phyloP scores from a whole-genome alignment of 805 yeast species.

The Metschnikowia cerradonensis region DNA sequence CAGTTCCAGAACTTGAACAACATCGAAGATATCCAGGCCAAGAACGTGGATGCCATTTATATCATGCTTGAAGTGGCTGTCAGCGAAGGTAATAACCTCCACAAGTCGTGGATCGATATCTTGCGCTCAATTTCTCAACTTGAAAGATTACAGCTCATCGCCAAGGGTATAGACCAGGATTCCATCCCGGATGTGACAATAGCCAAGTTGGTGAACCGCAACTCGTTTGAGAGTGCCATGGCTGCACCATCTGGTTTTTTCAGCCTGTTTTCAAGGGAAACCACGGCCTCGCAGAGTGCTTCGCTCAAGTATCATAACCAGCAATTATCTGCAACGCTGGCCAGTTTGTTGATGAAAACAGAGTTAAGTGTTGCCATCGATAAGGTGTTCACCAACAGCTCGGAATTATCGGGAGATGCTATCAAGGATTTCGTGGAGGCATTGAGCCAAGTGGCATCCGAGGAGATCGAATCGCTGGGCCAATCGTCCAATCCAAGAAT shows the following conservation, averaged over 20 bases:
- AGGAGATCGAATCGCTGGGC: slow-evolving; percentile 87
- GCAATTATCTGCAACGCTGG: slow-evolving; percentile 55
- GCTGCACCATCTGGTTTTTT: slow-evolving; percentile 46
- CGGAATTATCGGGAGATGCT: slow-evolving; percentile 74
- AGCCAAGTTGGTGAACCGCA: slow-evolving; percentile 60
- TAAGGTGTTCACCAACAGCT: slow-evolving; percentile 78
- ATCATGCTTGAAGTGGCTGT: slow-evolving; percentile 73
- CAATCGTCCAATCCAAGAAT: slow-evolving; percentile 80
- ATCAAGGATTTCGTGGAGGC: slow-evolving; percentile 86
- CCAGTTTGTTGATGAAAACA: slow-evolving; percentile 55
- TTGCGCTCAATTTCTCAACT: slow-evolving; percentile 82
- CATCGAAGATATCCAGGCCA: slow-evolving; percentile 68
- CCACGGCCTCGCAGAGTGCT: slow-evolving; percentile 62
- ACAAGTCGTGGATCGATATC: slow-evolving; percentile 77
- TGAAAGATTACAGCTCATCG: slow-evolving; percentile 82
- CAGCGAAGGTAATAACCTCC: slow-evolving; percentile 70
- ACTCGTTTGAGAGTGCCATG: slow-evolving; percentile 46
- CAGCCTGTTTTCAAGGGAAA: slow-evolving; percentile 48
- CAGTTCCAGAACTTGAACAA: slow-evolving; percentile 82
- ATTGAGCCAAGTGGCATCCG: slow-evolving; percentile 77
- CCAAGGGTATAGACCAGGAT: slow-evolving; percentile 81
- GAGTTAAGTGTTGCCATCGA: slow-evolving; percentile 80
- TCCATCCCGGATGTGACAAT: slow-evolving; percentile 80
- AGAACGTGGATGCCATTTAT: slow-evolving; percentile 78
- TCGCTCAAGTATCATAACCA: slow-evolving; percentile 70